A percentile compares a stretch with the other conserved stretches of the same genome.
These are phyloP conservation scores for Hirschfeldia incana DNA, from an alignment of 345 rosid species.

Conservation along the genomic window DNA sequence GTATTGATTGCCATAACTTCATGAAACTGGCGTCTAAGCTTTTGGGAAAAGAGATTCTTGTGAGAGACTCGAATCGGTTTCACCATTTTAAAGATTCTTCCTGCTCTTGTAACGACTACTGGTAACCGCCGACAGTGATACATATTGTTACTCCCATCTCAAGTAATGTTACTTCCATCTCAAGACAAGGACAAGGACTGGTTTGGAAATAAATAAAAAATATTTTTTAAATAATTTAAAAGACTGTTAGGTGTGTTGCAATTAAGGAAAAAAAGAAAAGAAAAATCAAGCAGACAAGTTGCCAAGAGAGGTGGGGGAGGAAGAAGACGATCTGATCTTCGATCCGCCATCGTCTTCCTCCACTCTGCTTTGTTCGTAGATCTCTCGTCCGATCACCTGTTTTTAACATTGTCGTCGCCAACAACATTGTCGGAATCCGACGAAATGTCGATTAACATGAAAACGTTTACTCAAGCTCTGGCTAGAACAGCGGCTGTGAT, in stretches of 20 bases:
- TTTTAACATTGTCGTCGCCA: neutral
- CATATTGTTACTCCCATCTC: constrained; percentile 25
- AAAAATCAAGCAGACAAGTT: constrained; percentile 31
- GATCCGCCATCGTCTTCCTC: constrained; percentile 26
- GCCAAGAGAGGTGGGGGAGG: constrained; percentile 16
- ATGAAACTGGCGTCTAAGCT: constrained; percentile 74
- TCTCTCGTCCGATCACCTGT: constrained; percentile 22
- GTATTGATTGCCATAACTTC: constrained; percentile 89
- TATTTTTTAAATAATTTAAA: neutral
- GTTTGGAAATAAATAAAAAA: constrained; percentile 21
- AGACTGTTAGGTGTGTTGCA: constrained; percentile 12
- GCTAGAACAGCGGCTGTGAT: constrained; percentile 96
- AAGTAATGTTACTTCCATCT: constrained; percentile 30
- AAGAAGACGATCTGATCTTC: constrained; percentile 40
- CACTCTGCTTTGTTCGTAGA: neutral
- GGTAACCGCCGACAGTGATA: constrained; percentile 47
- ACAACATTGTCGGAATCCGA: neutral
- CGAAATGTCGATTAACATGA: constrained; percentile 90
- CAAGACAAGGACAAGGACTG: constrained; percentile 39
- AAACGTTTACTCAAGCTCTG: constrained; percentile 83
- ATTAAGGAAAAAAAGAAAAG: neutral
- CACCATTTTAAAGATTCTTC: constrained; percentile 63
- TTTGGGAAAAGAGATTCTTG: constrained; percentile 66
- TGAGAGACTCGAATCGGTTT: constrained; percentile 83
- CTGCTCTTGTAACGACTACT: constrained; percentile 84